Evolutionary conservation across 805 yeast genomes (phyloP).

Genomic region (Schwanniomyces pseudopolymorphus): DNA sequence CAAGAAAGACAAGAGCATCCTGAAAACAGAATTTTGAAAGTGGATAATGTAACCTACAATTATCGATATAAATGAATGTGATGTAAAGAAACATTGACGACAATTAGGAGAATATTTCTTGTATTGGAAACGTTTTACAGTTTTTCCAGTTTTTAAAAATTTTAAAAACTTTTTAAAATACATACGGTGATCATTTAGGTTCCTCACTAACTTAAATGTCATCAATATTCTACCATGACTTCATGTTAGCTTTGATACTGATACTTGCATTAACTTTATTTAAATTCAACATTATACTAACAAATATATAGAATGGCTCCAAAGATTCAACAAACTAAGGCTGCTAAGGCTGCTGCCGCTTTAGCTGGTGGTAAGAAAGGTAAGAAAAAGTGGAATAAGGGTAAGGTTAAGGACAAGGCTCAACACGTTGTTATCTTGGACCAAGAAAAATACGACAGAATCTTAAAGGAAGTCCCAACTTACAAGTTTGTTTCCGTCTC

Average conservation of each 20-base stretch:
- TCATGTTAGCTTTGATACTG: background rate
- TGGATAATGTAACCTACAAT: no score
- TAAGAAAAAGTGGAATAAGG: slow-evolving; percentile 99
- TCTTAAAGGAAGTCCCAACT: slow-evolving; percentile 98
- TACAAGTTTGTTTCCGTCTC: slow-evolving; percentile 98
- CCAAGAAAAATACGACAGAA: slow-evolving; percentile 99
- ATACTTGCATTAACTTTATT: background rate
- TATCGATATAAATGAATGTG: no score
- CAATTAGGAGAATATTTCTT: no score
- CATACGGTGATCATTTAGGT: no score
- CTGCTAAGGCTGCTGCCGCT: slow-evolving; percentile 99
- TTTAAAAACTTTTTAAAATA: no score
- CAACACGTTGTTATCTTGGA: slow-evolving; percentile 96
- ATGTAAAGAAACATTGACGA: no score
- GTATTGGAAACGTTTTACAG: no score
- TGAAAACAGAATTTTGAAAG: no score
- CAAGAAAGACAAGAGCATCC: no score
- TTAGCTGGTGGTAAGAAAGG: slow-evolving; percentile 99
- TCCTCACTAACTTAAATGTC: no score
- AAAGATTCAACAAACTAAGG: slow-evolving; percentile 98
- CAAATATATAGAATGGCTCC: slow-evolving; percentile 79
- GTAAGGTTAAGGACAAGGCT: slow-evolving; percentile 99
- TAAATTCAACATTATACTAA: slow-evolving; percentile 16
- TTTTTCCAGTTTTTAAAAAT: no score
- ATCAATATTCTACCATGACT: no score